Base-by-base conservation (phyloP, 192 early-diverging fungal genomes). In the Podila minutissima region DNA sequence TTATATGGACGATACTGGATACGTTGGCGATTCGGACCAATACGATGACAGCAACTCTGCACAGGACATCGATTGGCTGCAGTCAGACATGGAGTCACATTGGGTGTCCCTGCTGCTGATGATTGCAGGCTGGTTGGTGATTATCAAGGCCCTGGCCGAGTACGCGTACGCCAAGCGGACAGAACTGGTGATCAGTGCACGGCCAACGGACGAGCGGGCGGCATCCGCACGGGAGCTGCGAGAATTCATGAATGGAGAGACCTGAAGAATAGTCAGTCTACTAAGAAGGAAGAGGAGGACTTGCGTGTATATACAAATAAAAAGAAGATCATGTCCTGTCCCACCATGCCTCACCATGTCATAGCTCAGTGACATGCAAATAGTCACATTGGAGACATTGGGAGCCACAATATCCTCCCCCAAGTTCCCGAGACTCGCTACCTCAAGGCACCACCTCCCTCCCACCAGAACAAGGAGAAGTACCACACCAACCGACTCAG, bases 21-120 rank as follows among this genome's bases (percentile, higher is more conserved):
- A 78, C 22, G 12, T 67, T 5, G 64, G 74, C 6, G 69, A 11
- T 10, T 50, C 68, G 22, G 75, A 67, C 5, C 32, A 17, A 15
- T 7, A 38, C n/a, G 24, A 32, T 6, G 10, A 33, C 11, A 13
- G 22, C 12, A 24, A 58, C n/a, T 64, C 61, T 11, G 71, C 17
- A 1, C 55, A 72, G 67, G 62, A 62, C 15, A 15, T 46, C 48
- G 67, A 81, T 17, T 79, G 76, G 76, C 33, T 72, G 0, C 71
- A 69, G 10, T 38, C 62, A 13, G 62, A 69, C 2, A 75, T 87
- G 55, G 88, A 91, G 71, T 93, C 84, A 62, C 86, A 88, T 37
- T 93, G 88, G 75, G 85, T 93, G 49, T 86, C 93, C 1, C 91
- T 93, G 66, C 50, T 95, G 58, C 82, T 96, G 41, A 91, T 95